Percentiles rank a stretch among this genome's conserved stretches.
Conservation (phyloP, 345 rosid species). For the Arabidopsis suecica region DNA sequence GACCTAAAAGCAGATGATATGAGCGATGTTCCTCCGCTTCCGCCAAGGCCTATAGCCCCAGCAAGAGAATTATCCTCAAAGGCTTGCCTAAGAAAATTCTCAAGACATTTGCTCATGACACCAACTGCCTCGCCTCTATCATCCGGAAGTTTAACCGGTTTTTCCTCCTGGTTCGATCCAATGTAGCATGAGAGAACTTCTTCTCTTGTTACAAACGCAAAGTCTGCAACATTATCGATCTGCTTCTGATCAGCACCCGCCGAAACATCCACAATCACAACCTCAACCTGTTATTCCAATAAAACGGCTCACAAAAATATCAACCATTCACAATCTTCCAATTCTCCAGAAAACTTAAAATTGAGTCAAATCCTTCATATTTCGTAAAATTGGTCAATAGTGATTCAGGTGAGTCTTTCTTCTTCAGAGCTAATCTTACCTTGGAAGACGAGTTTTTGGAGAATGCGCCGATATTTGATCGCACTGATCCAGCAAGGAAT, state of each 20-base stretch:
- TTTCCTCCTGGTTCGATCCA: constrained; percentile 42
- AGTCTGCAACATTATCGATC: constrained; percentile 48
- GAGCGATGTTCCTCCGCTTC: constrained; percentile 90
- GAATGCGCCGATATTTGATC: constrained; percentile 57
- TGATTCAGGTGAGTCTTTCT: too few relatives aligned
- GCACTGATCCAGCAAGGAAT: constrained; percentile 68
- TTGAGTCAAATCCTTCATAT: too few relatives aligned
- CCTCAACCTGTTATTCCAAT: constrained; percentile 54
- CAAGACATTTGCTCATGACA: constrained; percentile 73
- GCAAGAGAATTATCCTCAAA: constrained; percentile 51
- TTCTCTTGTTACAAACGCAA: constrained; percentile 57
- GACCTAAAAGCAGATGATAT: constrained; percentile 71
- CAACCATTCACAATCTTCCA: not conserved
- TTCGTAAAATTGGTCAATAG: too few relatives aligned
- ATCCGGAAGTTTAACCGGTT: constrained; percentile 48
- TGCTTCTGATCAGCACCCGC: constrained; percentile 46
- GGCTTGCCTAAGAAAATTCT: constrained; percentile 53
- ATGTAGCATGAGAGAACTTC: constrained; percentile 57
- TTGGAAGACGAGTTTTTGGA: constrained; percentile 51
- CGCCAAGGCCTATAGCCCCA: constrained; percentile 86
- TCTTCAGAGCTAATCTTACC: constrained; percentile 39
- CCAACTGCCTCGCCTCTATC: constrained; percentile 80
- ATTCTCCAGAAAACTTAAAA: not conserved
- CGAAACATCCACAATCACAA: constrained; percentile 84
- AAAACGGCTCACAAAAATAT: constrained; percentile 8